Conservation (phyloP, 441 rosid species). For the Lepidium campestre region DNA sequence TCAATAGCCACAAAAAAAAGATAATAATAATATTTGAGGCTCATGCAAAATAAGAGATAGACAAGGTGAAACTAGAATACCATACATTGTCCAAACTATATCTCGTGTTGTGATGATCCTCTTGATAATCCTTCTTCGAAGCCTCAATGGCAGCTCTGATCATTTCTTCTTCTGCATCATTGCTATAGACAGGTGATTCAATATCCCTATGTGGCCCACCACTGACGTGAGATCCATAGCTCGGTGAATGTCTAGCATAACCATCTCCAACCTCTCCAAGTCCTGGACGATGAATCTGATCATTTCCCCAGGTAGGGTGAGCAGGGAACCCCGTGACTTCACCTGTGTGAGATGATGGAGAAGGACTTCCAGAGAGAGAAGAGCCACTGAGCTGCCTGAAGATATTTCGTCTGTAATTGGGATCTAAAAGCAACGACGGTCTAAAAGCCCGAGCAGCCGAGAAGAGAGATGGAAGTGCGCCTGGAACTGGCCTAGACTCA, state of each 20-base stretch:
- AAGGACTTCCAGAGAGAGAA: slow-evolving; percentile 25
- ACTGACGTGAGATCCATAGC: slow-evolving; percentile 29
- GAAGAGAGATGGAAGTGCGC: slow-evolving; percentile 49
- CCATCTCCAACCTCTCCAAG: slow-evolving; percentile 26
- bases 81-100: slow-evolving; percentile 19
- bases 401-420: slow-evolving; percentile 61
- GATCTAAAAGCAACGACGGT: slow-evolving; percentile 68
- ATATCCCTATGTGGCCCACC: slow-evolving; percentile 29
- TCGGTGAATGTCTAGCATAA: slow-evolving; percentile 28
- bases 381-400: slow-evolving; percentile 48
- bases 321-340: slow-evolving; percentile 33
- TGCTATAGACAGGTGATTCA: slow-evolving; percentile 21
- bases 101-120: slow-evolving; percentile 12
- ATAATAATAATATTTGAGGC: neutral
- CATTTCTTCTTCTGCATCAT: slow-evolving; percentile 65
- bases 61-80: neutral
- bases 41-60: neutral
- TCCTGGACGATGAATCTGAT: slow-evolving; percentile 36
- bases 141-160: slow-evolving; percentile 73
- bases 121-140: slow-evolving; percentile 53
- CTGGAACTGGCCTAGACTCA: slow-evolving; percentile 30
- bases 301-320: slow-evolving; percentile 28
- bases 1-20: neutral
- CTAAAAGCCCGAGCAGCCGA: slow-evolving; percentile 64
- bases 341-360: slow-evolving; percentile 31